phyloP scores from a whole-genome alignment of 2,329 filamentous ascomycete genomes.

The Cladorrhinum sp. region DNA sequence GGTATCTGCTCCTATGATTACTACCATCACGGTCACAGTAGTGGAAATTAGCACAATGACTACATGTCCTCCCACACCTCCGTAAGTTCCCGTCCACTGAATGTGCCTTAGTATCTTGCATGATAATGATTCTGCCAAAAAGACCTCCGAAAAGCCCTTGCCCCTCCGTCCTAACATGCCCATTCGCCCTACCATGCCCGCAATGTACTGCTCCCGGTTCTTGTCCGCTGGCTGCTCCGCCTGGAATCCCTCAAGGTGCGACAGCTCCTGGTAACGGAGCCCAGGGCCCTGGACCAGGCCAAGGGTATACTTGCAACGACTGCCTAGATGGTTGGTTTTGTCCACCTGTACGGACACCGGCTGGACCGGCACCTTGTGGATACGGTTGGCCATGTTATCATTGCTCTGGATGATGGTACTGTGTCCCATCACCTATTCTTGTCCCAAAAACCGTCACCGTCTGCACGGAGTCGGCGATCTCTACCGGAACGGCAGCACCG shows the following conservation, averaged over 20 bases:
- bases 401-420: constrained; percentile 38
- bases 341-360: constrained; percentile 35
- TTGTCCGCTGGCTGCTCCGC: not conserved
- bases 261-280: not conserved
- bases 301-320: constrained; percentile 37
- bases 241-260: not conserved
- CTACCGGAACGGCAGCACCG: not conserved
- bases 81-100: constrained; percentile 4
- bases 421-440: constrained; percentile 30
- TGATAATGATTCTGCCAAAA: not conserved
- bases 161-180: constrained; percentile 5
- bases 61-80: constrained; percentile 2
- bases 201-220: not conserved
- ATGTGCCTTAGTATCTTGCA: not conserved
- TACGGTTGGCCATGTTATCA: constrained; percentile 38
- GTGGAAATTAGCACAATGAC: constrained; percentile 11
- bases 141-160: constrained; percentile 7
- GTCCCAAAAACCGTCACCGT: constrained; percentile 10
- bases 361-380: constrained; percentile 35
- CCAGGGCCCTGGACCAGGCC: constrained; percentile 35
- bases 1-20: not conserved
- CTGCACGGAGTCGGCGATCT: not conserved
- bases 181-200: constrained; percentile 4
- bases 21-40: constrained; percentile 5
- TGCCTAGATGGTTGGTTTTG: constrained; percentile 39